Evolutionary conservation across 2,329 filamentous ascomycete genomes (phyloP), one percentile per base, ranked within the genome.

Genomic region (Paramyrothecium roridum): DNA sequence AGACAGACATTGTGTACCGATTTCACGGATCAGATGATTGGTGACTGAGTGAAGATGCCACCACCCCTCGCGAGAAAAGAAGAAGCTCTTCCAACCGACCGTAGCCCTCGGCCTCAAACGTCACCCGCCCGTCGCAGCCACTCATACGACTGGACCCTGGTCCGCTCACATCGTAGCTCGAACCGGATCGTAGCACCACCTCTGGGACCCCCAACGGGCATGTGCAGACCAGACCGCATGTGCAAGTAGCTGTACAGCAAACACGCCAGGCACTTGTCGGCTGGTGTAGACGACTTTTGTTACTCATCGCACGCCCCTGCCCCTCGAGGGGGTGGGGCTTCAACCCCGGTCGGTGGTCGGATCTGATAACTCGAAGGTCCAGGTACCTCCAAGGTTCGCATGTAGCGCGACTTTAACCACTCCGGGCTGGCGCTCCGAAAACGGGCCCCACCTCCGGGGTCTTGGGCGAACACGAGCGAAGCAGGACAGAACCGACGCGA

Each of bases 1-100:
- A 55, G 40, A 64, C 53, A 43, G 62, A 61, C 63, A 69, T 68
- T 59, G 47, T 53, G 33, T 19, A 34, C 37, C n/a, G n/a, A 16
- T 43, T 43, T 19, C 37, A 19, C 37, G 37, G 16, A 17, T 19
- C 6, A 13, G 13, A 19, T 4, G 37, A 17, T 17, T 43, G 37
- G n/a, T 16, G 37, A 43, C 7, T 17, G 13, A 43, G n/a, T 16
- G 37, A 43, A 13, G n/a, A 43, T 43, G 13, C 37, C 16, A 19
- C 13, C 13, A 17, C 37, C n/a, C 16, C 37, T 8, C 37, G 37
- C 7, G n/a, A 19, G 16, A 43, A 19, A 43, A 19, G n/a, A 43
- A 13, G 37, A 43, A 16, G 37, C 13, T 19, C 37, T 13, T 43
- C n/a, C 33, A 6, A 43, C 37, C 37, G 37, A 43, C 37, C 13